These are phyloP conservation scores for Flammula alnicola DNA, from an alignment of 1,284 basidiomycete species.

Conservation along the genomic window DNA sequence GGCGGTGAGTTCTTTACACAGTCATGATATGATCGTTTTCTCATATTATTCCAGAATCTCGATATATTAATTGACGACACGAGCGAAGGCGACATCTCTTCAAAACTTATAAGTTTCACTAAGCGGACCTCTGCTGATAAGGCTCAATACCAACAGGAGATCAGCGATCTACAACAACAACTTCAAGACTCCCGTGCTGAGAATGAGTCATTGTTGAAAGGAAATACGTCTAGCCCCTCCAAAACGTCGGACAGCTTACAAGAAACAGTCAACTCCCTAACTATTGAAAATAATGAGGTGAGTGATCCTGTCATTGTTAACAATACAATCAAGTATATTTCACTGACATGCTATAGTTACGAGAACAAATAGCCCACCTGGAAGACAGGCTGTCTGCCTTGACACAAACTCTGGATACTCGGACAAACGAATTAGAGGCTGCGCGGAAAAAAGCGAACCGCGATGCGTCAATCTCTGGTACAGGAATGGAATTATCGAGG, in stretches of 20 bases:
- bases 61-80: constrained; percentile 49
- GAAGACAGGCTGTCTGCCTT: constrained; percentile 47
- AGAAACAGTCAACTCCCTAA: constrained; percentile 3
- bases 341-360: constrained; percentile 18
- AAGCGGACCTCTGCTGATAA: constrained; percentile 52
- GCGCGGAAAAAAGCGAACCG: constrained; percentile 52
- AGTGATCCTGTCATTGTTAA: neutral
- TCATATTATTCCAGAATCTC: constrained; percentile 48
- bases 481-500: constrained; percentile 36
- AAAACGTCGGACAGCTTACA: neutral
- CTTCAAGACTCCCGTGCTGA: constrained; percentile 44
- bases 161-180: constrained; percentile 52
- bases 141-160: constrained; percentile 53
- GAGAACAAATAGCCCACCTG: constrained; percentile 33
- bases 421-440: constrained; percentile 55
- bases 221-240: neutral
- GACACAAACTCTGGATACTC: constrained; percentile 48
- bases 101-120: constrained; percentile 42
- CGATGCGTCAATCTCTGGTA: constrained; percentile 49
- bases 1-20: constrained; percentile 54
- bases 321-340: neutral
- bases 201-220: constrained; percentile 8
- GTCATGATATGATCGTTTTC: neutral
- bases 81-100: constrained; percentile 40
- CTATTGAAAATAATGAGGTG: constrained; percentile 14